phyloP scores from a whole-genome alignment of 2,329 filamentous ascomycete species.

The Aureobasidium melanogenum region DNA sequence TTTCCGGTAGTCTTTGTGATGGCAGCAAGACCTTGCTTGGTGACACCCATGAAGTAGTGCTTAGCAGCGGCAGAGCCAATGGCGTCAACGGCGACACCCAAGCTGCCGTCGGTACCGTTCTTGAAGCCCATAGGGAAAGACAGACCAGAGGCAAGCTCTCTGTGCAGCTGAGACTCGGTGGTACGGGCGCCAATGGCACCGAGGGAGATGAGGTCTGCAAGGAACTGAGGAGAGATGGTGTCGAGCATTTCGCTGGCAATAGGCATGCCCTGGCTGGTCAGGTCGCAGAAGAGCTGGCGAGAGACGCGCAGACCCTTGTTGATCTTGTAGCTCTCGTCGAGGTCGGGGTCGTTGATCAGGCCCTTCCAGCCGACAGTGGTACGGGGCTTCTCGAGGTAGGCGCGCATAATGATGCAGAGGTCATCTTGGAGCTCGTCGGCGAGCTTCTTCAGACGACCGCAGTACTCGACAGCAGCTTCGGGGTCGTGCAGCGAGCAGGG shows the following conservation, averaged over 20 bases:
- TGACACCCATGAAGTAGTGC: constrained; percentile 98
- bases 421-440: constrained; percentile 73
- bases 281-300: constrained; percentile 85
- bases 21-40: constrained; percentile 90
- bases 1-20: constrained; percentile 92
- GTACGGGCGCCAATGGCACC: constrained; percentile 94
- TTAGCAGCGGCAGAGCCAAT: constrained; percentile 72
- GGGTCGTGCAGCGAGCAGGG: constrained; percentile 98
- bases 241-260: constrained; percentile 98
- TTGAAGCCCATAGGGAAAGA: constrained; percentile 99
- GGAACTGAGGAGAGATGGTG: constrained; percentile 96
- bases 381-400: constrained; percentile 96
- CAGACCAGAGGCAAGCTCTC: constrained; percentile 87
- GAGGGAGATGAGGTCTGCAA: constrained; percentile 89
- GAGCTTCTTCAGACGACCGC: constrained; percentile 64
- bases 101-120: constrained; percentile 91
- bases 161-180: constrained; percentile 92
- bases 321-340: constrained; percentile 95
- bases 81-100: constrained; percentile 88
- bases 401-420: constrained; percentile 90
- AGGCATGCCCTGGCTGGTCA: constrained; percentile 80
- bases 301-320: constrained; percentile 94
- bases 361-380: constrained; percentile 99
- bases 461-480: constrained; percentile 79
- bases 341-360: constrained; percentile 96